Percentiles rank a stretch among this genome's conserved stretches.
Evolutionary conservation across 176 grass and related monocot species (phyloP).

Genomic region (Zoysia pacifica): DNA sequence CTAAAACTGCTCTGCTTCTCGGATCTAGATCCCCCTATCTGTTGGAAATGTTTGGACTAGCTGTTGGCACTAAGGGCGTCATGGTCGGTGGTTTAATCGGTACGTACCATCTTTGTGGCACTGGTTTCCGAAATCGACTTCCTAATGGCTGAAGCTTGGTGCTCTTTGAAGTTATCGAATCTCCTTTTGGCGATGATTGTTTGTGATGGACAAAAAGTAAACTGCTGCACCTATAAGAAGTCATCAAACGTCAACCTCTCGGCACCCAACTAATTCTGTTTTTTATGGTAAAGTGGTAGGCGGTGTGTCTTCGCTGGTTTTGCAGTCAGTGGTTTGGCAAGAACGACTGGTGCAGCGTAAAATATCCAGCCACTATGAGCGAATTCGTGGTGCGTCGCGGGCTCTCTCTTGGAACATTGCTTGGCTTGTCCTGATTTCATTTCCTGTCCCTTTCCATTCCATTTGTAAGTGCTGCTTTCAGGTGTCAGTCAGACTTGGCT

Average conservation of each 20-base stretch:
- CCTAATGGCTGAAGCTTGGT: not conserved
- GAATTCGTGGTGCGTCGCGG: too few relatives aligned
- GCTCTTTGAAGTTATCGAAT: conserved; percentile 6
- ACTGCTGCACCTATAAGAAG: not conserved
- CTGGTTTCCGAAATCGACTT: conserved; percentile 7
- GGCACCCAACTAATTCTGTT: not conserved
- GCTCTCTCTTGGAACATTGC: not conserved
- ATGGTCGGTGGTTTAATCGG: conserved; percentile 26
- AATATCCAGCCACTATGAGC: not conserved
- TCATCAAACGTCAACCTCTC: not conserved
- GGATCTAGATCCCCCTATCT: conserved; percentile 42
- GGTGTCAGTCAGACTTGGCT: not conserved
- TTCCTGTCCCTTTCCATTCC: not conserved
- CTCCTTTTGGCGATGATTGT: not conserved
- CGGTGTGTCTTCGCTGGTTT: not conserved
- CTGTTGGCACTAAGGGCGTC: conserved; percentile 35
- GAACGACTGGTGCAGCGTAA: not conserved
- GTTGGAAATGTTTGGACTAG: conserved; percentile 31
- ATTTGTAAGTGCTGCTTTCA: not conserved
- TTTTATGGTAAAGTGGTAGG: too few relatives aligned
- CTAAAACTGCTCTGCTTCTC: not conserved
- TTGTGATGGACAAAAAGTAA: not conserved
- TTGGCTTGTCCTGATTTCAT: not conserved
- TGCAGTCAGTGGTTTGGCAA: not conserved
- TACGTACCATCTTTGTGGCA: conserved; percentile 9